Conservation (phyloP, 2,329 filamentous ascomycete genomes). For the Claviceps purpurea region DNA sequence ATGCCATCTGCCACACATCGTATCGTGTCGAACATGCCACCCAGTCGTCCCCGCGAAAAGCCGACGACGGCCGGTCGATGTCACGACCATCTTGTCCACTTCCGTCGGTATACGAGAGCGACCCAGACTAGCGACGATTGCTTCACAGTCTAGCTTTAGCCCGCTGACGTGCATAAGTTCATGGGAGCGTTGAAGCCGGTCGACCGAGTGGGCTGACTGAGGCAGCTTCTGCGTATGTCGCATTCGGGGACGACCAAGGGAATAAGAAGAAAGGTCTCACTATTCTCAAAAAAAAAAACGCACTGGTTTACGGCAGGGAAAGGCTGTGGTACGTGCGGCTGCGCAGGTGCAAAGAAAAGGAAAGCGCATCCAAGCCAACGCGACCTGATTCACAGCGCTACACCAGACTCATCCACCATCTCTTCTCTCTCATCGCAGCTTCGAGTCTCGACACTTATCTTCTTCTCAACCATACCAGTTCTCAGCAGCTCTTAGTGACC, state of each 20-base stretch:
- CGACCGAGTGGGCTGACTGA: not conserved
- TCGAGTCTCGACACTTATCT: too few species aligned
- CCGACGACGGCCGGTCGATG: not conserved
- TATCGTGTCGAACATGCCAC: not conserved
- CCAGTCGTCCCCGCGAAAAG: not conserved
- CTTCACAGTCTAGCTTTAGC: not conserved
- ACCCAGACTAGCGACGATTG: slow-evolving; percentile 9
- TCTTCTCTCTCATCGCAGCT: not conserved
- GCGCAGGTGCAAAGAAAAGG: not conserved
- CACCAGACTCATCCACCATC: too few species aligned
- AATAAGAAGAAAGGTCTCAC: not conserved
- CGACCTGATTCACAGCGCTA: not conserved
- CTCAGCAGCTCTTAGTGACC: not conserved
- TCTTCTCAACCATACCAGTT: not conserved
- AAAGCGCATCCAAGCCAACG: not conserved
- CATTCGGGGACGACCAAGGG: not conserved
- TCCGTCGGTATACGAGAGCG: slow-evolving; percentile 20
- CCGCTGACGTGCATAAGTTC: not conserved
- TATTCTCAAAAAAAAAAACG: too few species aligned
- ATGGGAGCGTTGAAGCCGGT: not conserved
- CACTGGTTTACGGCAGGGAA: too few species aligned
- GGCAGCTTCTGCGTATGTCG: not conserved
- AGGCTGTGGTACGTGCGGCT: not conserved
- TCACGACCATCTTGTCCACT: not conserved
- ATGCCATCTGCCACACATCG: not conserved